phyloP scores from a whole-genome alignment of 176 grass and related monocot species.

The Avena sativa region DNA sequence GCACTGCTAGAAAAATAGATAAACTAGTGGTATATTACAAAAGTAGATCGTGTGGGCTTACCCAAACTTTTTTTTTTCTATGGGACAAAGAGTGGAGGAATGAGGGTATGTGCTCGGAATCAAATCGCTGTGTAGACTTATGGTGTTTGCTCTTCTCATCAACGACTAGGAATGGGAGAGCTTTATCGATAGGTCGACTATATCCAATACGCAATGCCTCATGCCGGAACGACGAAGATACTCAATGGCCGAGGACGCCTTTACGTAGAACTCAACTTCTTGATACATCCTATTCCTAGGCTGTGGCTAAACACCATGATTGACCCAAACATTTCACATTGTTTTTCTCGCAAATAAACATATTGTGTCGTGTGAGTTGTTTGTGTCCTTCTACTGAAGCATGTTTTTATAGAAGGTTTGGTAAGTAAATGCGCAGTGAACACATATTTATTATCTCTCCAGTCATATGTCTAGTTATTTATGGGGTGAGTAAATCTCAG shows the following conservation, averaged over 20 bases:
- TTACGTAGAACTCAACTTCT: background rate
- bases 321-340: background rate
- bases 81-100: too few relatives aligned
- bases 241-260: background rate
- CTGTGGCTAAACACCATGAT: background rate
- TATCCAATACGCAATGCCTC: too few relatives aligned
- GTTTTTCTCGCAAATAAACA: background rate
- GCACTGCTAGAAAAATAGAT: too few relatives aligned
- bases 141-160: too few relatives aligned
- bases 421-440: background rate
- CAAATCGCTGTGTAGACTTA: too few relatives aligned
- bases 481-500: too few relatives aligned
- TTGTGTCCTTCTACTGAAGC: background rate
- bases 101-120: too few relatives aligned
- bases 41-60: too few relatives aligned
- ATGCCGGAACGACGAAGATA: too few relatives aligned
- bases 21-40: too few relatives aligned
- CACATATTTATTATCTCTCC: background rate
- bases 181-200: background rate
- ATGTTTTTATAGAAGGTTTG: background rate
- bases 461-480: background rate
- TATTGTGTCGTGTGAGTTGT: background rate
- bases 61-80: too few relatives aligned
- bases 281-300: background rate
- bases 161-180: too few relatives aligned